phyloP scores from a whole-genome alignment of 2,329 filamentous ascomycete genomes.

The Teratosphaeria gauchensis region DNA sequence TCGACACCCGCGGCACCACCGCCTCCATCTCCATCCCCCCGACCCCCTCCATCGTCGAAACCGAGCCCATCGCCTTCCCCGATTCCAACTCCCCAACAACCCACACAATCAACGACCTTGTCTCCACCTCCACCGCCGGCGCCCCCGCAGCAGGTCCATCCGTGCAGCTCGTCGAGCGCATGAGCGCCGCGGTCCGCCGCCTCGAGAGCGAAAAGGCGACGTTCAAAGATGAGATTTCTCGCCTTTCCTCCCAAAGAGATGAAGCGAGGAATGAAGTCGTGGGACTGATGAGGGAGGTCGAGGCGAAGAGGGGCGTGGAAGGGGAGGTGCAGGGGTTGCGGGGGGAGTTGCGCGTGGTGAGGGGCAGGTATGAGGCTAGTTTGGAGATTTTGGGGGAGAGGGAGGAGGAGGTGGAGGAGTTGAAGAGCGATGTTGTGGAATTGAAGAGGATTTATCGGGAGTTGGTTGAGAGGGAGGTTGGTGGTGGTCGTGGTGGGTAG shows the following conservation, averaged over 20 bases:
- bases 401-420: constrained; percentile 87
- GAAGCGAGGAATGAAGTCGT: constrained; percentile 91
- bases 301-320: constrained; percentile 53
- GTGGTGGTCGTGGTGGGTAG: neutral
- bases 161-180: constrained; percentile 89
- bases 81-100: too few relatives aligned
- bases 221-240: constrained; percentile 72
- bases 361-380: constrained; percentile 76
- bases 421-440: constrained; percentile 79
- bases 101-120: neutral
- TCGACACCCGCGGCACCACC: constrained; percentile 9
- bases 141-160: constrained; percentile 85
- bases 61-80: constrained; percentile 6
- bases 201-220: constrained; percentile 87
- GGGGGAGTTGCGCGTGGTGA: constrained; percentile 56
- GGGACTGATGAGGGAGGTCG: constrained; percentile 74
- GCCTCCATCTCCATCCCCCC: neutral
- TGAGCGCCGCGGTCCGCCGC: constrained; percentile 85
- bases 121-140: constrained; percentile 49
- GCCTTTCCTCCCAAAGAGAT: constrained; percentile 77
- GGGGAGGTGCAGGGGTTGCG: constrained; percentile 56
- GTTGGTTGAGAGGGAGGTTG: constrained; percentile 54
- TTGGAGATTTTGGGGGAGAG: constrained; percentile 94
- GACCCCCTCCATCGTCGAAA: neutral
- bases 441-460: constrained; percentile 95